Evolutionary conservation across 768 basidiomycete genomes (phyloP), one percentile per base, ranked within the genome.

Genomic region (Boletus reticuloceps): DNA sequence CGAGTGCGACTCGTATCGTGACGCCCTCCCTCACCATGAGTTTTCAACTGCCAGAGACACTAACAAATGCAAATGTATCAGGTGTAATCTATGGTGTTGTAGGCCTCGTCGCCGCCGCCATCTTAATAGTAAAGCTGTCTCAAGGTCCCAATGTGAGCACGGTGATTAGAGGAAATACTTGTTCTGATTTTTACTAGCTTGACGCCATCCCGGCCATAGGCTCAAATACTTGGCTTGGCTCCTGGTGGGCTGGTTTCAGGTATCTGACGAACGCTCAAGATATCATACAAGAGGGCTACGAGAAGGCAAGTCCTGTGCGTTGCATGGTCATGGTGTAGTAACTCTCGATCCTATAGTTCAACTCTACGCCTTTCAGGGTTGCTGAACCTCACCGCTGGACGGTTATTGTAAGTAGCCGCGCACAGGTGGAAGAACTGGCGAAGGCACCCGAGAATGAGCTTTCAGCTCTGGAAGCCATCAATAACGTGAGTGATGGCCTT

Each of bases 391-490:
- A 44, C 6, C 61, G 62, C n/a, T 82, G 81, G 81, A 49, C 5
- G 0, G 71, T 81, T 22, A 46, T 81, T 11, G 56, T 75, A 0
- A 67, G 63, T n/a, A 65, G 69, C 6, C 58, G 57, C 1, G 51
- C 63, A 20, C 53, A 70, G 10, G 54, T 79, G 14, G 73, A 79
- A 3, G 79, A 81, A 39, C 29, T 81, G 4, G 59, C 68, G 1
- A 75, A 64, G 39, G 76, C 75, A 8, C 64, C 75, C 0, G 74
- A 77, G 9, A 70, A 73, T 19, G 58, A 64, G 17, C 54, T 82
- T 16, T 78, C 77, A 2, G 58, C 72, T 17, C 6, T 20, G 0
- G 70, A 66, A 34, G 71, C 71, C 0, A 50, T 58, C 6, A 58
- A 54, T 11, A 73, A 78, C 29, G 81, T 80, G 47, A 52, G 73